Conservation (phyloP, 2,329 filamentous ascomycete genomes). For the Teratosphaeria pseudoeucalypti region DNA sequence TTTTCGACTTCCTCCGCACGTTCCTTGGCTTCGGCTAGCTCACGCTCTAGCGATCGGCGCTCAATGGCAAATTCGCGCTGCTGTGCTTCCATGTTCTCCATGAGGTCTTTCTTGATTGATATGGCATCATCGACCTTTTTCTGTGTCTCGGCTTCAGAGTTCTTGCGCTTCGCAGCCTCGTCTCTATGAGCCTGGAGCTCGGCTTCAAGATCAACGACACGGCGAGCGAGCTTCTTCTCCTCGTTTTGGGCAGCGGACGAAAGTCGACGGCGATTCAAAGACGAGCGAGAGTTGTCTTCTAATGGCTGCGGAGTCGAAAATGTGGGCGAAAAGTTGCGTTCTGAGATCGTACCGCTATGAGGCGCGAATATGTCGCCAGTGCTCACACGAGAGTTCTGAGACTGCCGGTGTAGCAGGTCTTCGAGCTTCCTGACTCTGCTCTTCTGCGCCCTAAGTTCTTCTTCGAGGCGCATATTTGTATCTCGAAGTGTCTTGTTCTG, state of each 20-base stretch:
- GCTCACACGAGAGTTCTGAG: constrained; percentile 39
- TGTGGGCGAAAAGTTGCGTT: constrained; percentile 6
- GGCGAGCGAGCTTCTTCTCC: constrained; percentile 50
- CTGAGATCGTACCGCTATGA: constrained; percentile 12
- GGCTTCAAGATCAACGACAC: constrained; percentile 60
- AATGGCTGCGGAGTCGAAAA: constrained; percentile 7
- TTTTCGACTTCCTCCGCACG: constrained; percentile 84
- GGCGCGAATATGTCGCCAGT: constrained; percentile 25
- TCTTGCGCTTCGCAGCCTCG: constrained; percentile 47
- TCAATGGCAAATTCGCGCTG: constrained; percentile 82
- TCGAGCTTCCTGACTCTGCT: constrained; percentile 86
- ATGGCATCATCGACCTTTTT: constrained; percentile 73
- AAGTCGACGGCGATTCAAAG: constrained; percentile 38
- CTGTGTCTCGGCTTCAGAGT: constrained; percentile 51
- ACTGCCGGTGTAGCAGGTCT: constrained; percentile 80
- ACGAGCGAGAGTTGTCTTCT: constrained; percentile 13
- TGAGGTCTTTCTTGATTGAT: constrained; percentile 84
- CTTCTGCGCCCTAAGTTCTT: constrained; percentile 72
- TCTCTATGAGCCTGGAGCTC: constrained; percentile 69
- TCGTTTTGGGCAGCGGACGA: constrained; percentile 55
- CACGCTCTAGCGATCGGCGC: constrained; percentile 68
- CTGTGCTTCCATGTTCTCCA: constrained; percentile 87
- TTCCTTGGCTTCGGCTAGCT: constrained; percentile 65
- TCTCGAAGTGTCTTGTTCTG: constrained; percentile 51
- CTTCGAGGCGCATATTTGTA: constrained; percentile 47